These are phyloP conservation scores for Schwanniomyces vanrijiae DNA, from an alignment of 805 yeast species.

Conservation along the genomic window DNA sequence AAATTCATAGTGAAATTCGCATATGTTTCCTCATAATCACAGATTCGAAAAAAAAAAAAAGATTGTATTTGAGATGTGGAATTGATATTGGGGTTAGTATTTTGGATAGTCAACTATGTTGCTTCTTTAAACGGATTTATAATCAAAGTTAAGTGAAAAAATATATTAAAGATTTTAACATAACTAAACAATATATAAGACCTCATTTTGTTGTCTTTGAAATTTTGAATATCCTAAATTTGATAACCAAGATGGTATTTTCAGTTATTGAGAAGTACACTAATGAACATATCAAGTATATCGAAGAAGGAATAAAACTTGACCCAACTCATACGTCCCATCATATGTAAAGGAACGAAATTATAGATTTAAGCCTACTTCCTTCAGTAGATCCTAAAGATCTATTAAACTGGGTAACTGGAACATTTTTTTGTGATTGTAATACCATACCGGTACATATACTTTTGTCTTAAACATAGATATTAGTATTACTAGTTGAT, in stretches of 20 bases:
- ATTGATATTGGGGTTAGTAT: neutral
- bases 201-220: no score
- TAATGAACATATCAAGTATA: neutral
- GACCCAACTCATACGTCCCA: slow-evolving; percentile 4
- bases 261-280: neutral
- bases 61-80: neutral
- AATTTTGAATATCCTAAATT: no score
- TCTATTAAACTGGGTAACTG: slow-evolving; percentile 17
- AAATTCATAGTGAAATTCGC: neutral
- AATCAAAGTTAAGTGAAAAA: neutral
- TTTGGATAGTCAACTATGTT: no score
- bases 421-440: slow-evolving; percentile 9
- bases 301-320: neutral
- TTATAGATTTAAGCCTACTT: slow-evolving; percentile 12
- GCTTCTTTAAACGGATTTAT: neutral
- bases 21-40: neutral
- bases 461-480: slow-evolving; percentile 18
- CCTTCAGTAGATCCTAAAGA: slow-evolving; percentile 13
- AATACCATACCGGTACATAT: slow-evolving; percentile 12
- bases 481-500: slow-evolving; percentile 4
- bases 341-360: slow-evolving; percentile 12
- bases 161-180: neutral
- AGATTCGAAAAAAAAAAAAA: neutral
- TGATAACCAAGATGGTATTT: neutral
- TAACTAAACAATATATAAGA: neutral